Conservation (phyloP, 1,139 yeast genomes). For the Kodamaea sp. region DNA sequence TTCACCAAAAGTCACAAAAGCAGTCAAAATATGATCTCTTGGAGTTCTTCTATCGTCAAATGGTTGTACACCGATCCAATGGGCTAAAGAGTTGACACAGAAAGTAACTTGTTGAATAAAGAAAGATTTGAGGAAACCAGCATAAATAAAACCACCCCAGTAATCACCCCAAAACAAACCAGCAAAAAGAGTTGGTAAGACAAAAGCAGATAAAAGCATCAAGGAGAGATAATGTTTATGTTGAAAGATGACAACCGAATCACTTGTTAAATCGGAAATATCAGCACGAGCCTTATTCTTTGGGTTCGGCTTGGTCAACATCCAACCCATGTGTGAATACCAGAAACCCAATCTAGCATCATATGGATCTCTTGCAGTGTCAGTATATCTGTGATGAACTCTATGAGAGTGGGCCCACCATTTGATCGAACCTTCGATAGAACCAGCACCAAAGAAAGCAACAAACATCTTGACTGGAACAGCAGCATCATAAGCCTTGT, state of each 20-base stretch:
- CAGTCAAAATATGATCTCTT: conserved; percentile 91
- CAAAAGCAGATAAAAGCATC: conserved; percentile 63
- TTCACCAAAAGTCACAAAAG: conserved; percentile 94
- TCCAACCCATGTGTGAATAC: conserved; percentile 98
- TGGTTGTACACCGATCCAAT: conserved; percentile 97
- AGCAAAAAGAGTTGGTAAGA: conserved; percentile 73
- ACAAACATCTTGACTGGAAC: conserved; percentile 66
- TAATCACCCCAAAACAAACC: conserved; percentile 86
- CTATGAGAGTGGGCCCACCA: conserved; percentile 99
- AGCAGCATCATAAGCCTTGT: conserved; percentile 78
- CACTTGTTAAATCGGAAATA: conserved; percentile 84
- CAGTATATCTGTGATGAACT: conserved; percentile 96
- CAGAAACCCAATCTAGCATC: conserved; percentile 95
- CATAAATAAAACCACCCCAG: conserved; percentile 89
- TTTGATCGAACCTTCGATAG: conserved; percentile 94
- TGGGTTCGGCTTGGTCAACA: conserved; percentile 91
- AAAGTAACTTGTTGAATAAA: conserved; percentile 95
- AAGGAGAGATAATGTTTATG: conserved; percentile 82
- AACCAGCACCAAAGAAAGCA: conserved; percentile 89
- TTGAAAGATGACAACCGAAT: conserved; percentile 88
- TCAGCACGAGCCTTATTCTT: conserved; percentile 95
- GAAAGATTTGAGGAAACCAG: conserved; percentile 79
- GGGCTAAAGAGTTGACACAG: conserved; percentile 97
- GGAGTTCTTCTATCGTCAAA: conserved; percentile 98
- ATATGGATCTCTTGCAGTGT: conserved; percentile 94